Evolutionary conservation across 108 stramenopile genomes (phyloP).

Genomic region (Skeletonema costatum): DNA sequence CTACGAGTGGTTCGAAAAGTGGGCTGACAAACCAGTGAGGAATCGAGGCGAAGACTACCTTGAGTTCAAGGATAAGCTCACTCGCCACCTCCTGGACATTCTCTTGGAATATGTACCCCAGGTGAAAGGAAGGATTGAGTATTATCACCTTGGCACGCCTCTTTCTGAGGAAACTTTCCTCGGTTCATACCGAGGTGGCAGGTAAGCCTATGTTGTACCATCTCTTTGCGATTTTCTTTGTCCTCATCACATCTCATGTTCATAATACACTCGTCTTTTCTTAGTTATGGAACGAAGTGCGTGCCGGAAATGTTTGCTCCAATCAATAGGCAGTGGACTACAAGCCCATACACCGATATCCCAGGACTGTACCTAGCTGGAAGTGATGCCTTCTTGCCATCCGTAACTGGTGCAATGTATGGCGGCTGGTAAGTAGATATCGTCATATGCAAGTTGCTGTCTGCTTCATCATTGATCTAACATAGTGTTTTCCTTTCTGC

Average conservation of each 20-base stretch:
- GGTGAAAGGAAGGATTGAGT: constrained; percentile 42
- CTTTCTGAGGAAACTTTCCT: constrained; percentile 38
- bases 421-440: too few species aligned
- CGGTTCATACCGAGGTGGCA: constrained; percentile 38
- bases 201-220: background rate
- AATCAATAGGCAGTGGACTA: constrained; percentile 45
- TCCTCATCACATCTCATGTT: background rate
- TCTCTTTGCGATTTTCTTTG: background rate
- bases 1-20: constrained; percentile 38
- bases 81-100: constrained; percentile 41
- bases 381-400: constrained; percentile 44
- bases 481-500: too few species aligned
- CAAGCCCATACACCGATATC: constrained; percentile 37
- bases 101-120: constrained; percentile 44
- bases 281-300: constrained; percentile 44
- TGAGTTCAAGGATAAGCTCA: constrained; percentile 46
- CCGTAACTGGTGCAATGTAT: constrained; percentile 50
- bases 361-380: constrained; percentile 48
- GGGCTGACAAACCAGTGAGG: constrained; percentile 29
- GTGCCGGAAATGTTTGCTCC: constrained; percentile 37
- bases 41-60: constrained; percentile 47
- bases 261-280: too few species aligned
- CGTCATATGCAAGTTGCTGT: too few species aligned
- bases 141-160: constrained; percentile 44
- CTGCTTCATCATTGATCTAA: too few species aligned